phyloP scores from a whole-genome alignment of 2,329 filamentous ascomycete species.

The Aspergillus melleus region DNA sequence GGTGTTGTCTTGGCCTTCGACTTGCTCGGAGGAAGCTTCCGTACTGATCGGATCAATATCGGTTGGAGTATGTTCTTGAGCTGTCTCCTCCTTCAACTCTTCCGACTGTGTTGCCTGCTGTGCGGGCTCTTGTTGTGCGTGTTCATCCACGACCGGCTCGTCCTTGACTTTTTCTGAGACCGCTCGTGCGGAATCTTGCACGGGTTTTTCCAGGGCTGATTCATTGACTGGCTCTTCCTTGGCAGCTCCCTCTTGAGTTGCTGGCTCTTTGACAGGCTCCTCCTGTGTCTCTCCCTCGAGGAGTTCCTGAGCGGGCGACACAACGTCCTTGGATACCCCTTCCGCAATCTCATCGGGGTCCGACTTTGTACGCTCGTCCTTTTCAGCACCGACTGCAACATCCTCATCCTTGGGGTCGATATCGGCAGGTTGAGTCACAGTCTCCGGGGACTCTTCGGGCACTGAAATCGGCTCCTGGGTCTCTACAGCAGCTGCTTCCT shows the following conservation, averaged over 20 bases:
- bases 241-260: background rate
- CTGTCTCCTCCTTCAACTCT: background rate
- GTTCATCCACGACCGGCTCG: background rate
- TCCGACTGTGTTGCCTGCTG: background rate
- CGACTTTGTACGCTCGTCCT: background rate
- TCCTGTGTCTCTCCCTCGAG: background rate
- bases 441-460: background rate
- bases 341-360: background rate
- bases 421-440: background rate
- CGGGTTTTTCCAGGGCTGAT: background rate
- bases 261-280: background rate
- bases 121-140: background rate
- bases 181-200: background rate
- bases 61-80: too few species aligned
- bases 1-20: background rate
- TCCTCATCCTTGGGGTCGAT: background rate
- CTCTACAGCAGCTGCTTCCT: background rate
- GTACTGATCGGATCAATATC: too few species aligned
- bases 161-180: background rate
- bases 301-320: background rate
- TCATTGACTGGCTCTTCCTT: background rate
- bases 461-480: background rate
- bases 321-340: background rate
- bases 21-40: too few species aligned
- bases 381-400: background rate